phyloP scores from a whole-genome alignment of 2,329 filamentous ascomycete species.

The Emergomyces orientalis region DNA sequence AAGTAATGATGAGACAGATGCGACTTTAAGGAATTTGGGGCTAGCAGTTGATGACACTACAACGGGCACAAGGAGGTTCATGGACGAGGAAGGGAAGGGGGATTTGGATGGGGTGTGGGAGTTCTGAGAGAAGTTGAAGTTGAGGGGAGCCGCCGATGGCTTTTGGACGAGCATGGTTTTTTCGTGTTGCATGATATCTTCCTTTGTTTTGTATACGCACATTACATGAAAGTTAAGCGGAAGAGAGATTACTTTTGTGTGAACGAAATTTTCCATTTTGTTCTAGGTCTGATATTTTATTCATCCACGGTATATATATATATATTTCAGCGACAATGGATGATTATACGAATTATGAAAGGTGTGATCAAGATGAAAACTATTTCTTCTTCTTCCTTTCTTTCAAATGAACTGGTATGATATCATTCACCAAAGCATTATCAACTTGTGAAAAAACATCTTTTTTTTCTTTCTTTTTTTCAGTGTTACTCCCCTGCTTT shows the following conservation, averaged over 20 bases:
- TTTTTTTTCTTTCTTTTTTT: not conserved
- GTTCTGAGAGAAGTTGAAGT: conserved; percentile 13
- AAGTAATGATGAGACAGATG: not conserved
- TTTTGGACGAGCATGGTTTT: not conserved
- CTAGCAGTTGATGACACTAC: not conserved
- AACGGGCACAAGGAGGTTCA: not conserved
- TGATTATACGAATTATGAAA: no score
- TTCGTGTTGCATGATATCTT: not conserved
- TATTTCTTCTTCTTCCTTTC: no score
- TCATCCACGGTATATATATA: no score
- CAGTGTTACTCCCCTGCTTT: no score
- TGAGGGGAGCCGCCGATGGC: not conserved
- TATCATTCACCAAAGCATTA: not conserved
- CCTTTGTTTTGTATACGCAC: no score
- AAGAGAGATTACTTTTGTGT: no score
- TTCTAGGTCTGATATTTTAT: no score
- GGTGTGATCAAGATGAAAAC: no score
- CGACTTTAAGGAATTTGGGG: not conserved
- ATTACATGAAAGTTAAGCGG: no score
- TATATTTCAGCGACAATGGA: no score
- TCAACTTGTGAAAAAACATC: not conserved
- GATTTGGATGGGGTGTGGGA: conserved; percentile 16
- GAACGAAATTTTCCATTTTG: no score
- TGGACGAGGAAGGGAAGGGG: conserved; percentile 4
- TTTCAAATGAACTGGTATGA: no score